Base-by-base conservation (phyloP, 257 asterid genomes). In the Solanum arcanum region DNA sequence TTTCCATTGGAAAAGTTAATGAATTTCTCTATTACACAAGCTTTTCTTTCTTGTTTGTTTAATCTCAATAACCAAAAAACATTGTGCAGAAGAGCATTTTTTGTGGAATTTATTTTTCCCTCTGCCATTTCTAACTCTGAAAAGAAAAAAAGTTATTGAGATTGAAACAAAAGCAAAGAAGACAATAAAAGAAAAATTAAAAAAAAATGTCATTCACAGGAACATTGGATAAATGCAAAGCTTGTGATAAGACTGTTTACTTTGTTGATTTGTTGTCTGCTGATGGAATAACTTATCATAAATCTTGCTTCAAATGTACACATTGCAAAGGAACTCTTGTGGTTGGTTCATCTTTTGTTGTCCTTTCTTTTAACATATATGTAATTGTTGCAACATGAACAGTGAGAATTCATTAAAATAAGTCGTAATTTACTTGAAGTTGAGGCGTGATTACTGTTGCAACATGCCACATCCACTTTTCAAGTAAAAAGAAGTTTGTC, bases 201-300 rank as follows among this genome's bases (percentile, higher is more conserved):
- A 1, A 85, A 70, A 73, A 13, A 86, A 88, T 88, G 90, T 56
- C 88, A 69, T 88, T 88, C 64, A 85, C 88, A 60, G 90, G 90
- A 72, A 88, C 90, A 13, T 72, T 85, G 74, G 91, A 92, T 86
- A 94, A 94, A 92, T 94, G 96, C 91, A 90, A 87, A 31, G 91
- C 91, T 31, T 94, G 96, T 74, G 95, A 94, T 11, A 92, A 93
- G 88, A 92, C 94, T 5, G 96, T 94, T 29, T 91, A 94, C 87
- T 85, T 89, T 15, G 93, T 86, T 1, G 96, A 94, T 87, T 92
- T 94, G 94, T 46, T 92, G 83, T 88, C 94, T 15, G 94, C 94
- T 23, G 95, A 94, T 88, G 95, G 95, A 86, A 82, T 91, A 74
- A 92, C 91, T 29, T 94, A 91, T 83, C 96, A 94, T 87, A 92